phyloP scores from a whole-genome alignment of 1,139 yeast genomes.

The Yamadazyma aaseri region DNA sequence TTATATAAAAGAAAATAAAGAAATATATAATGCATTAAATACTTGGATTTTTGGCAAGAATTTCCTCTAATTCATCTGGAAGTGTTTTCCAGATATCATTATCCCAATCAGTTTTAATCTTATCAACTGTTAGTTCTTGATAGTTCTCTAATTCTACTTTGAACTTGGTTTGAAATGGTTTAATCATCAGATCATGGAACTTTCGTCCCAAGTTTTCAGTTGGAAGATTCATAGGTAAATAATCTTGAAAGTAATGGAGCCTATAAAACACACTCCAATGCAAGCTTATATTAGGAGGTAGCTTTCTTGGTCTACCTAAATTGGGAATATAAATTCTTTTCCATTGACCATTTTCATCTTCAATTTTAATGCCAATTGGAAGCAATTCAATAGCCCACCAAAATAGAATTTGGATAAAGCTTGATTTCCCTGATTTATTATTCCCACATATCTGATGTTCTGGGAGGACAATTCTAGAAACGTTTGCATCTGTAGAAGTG shows the following conservation, averaged over 20 bases:
- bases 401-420: constrained; percentile 20
- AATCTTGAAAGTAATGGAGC: constrained; percentile 42
- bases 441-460: constrained; percentile 21
- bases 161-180: constrained; percentile 13
- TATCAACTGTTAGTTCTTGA: constrained; percentile 17
- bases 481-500: background rate
- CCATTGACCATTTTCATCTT: constrained; percentile 47
- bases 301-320: constrained; percentile 47
- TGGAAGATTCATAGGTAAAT: constrained; percentile 48
- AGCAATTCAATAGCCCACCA: constrained; percentile 67
- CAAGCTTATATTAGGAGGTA: constrained; percentile 46
- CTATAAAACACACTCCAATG: constrained; percentile 69
- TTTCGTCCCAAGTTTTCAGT: constrained; percentile 21
- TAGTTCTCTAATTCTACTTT: constrained; percentile 12
- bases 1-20: no score
- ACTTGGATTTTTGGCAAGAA: constrained; percentile 13
- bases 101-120: constrained; percentile 22
- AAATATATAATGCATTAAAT: constrained; percentile 4
- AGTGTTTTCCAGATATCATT: constrained; percentile 31
- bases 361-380: constrained; percentile 53
- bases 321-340: constrained; percentile 49
- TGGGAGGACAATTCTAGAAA: constrained; percentile 6
- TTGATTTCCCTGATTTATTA: constrained; percentile 22
- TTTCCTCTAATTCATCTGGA: constrained; percentile 40
- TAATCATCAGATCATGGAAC: constrained; percentile 20